Base-by-base conservation (phyloP, 1,284 basidiomycete genomes). In the Amylostereum areolatum region DNA sequence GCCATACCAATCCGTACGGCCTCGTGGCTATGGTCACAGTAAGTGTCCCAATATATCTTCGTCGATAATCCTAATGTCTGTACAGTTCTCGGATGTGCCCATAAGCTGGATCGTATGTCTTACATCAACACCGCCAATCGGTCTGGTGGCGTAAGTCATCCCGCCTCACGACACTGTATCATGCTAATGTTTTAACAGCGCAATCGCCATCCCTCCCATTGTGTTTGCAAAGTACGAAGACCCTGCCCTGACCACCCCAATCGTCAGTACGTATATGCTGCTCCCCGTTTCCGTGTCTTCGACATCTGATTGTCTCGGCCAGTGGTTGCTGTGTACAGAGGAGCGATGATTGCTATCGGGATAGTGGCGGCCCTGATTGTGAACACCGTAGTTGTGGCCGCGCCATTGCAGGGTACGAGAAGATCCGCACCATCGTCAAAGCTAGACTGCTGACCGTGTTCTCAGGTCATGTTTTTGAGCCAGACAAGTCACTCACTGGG, bases 351-450 rank as follows among this genome's bases (percentile, higher is more conserved):
- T 36, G 64, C 65, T 33, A 62, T 66, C 27, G 75, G 77, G 10
- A 75, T 78, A 46, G 54, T 77, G 27, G 68, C 68, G 5, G 77
- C 76, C 3, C 54, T 78, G 9, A 41, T 70, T 18, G 64, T 75
- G 61, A 78, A 77, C 54, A 71, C 68, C 34, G 45, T 76, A n/a
- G 4, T 48, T 78, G 6, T 78, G 73, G 53, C 77, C 75, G 44
- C 65, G 72, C 36, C 73, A 78, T 56, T 71, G 72, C 55, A 62
- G 75, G 47, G 75, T 74, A 18, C 53, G 18, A 18, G 18, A 18
- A 18, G 18, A 18, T 18, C 18, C 18, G 18, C 18, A 18, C 18
- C 18, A 18, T 18, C 18, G 18, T 18, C 18, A 18, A 18, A 18
- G 18, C 18, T 18, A 18, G 18, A 18, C 18, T 18, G 18, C 18